Base-by-base conservation (phyloP, 2,329 filamentous ascomycete species). In the Fusarium verrucosum region DNA sequence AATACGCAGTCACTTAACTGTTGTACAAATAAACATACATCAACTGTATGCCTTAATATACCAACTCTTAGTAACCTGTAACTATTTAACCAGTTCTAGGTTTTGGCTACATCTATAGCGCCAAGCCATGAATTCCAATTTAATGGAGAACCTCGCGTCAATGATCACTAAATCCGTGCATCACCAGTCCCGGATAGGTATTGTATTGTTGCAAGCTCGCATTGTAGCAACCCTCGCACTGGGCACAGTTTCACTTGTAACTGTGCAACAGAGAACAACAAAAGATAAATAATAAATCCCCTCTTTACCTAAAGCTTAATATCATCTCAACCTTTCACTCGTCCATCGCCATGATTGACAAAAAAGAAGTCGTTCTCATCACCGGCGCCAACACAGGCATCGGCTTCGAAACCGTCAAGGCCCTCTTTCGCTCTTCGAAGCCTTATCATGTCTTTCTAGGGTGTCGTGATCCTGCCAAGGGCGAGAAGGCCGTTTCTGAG, bases 301-400 rank as follows among this genome's bases (percentile, higher is more conserved):
- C 14, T 23, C 22, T n/a, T 13, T 22, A 40, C 25, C 36, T 25
- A 26, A 36, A 16, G 17, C 14, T 23, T 10, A 17, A 28, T 13
- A 10, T 14, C 26, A 44, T 14, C 17, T 30, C 17, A 25, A 36
- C 16, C 20, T 10, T n/a, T 3, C 7, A 28, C 25, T 20, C 26
- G 19, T 10, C 10, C 22, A 58, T 41, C 45, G 52, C 17, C 25
- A 73, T 72, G 70, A 37, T 63, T 13, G 41, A 64, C 44, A 72
- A 64, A 54, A 72, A 69, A 63, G 72, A 72, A 37, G 76, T 85
- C 58, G 72, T 87, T n/a, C 73, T 89, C 38, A 81, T 89, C 62
- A 89, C 87, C 3, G 87, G 87, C 32, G 86, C 79, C 58, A 89
- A 87, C 66, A 87, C 82, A 0, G 87, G 87, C 16, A 80, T 90